Base-by-base conservation (phyloP, 129 eudicot genomes). In the Escallonia herrerae region DNA sequence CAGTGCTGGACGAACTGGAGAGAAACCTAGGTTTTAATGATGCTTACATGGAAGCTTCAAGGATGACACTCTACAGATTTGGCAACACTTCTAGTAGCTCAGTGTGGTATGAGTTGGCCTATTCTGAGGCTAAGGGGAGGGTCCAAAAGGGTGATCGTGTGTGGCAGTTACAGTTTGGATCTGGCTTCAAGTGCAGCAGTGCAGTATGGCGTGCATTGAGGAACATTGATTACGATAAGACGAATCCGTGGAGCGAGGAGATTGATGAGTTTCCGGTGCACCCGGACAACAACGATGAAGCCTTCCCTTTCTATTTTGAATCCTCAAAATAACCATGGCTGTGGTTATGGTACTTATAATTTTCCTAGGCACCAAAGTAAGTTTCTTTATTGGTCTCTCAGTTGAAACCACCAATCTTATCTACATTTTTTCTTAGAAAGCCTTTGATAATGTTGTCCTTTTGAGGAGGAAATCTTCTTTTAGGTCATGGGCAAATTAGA, bases 81-180 rank as follows among this genome's bases (percentile, higher is more conserved):
- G 94, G 89, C 6, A 86, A 86, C 15, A 78, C 83, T 0, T 86
- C 95, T 5, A 80, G 90, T 5, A 77, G 86, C 65, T 82, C 95
- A 10, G 47, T 81, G 5, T 81, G 86, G 86, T 81, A 81, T 41
- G 78, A 62, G 22, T 52, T 81, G 44, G 82, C 86, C 0, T 87
- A 87, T 49, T 65, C 74, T 40, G 95, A 83, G 70, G 90, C 95
- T 9, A 80, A 81, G 49, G 85, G 87, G 7, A 73, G 85, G 77
- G 60, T 87, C n/a, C 67, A 56, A 50, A 83, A 78, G 57, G 87
- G 90, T 4, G 72, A 87, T 10, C 70, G 74, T 47, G 67, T 83
- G 4, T 82, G 84, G 84, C 90, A 83, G 58, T 72, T 83, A 2
- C 78, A 84, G 6, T 81, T 78, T 43, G 87, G 95, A 43, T 75